Conservation (phyloP, 2,329 filamentous ascomycete species). For the Dryadomyces sulphureus region DNA sequence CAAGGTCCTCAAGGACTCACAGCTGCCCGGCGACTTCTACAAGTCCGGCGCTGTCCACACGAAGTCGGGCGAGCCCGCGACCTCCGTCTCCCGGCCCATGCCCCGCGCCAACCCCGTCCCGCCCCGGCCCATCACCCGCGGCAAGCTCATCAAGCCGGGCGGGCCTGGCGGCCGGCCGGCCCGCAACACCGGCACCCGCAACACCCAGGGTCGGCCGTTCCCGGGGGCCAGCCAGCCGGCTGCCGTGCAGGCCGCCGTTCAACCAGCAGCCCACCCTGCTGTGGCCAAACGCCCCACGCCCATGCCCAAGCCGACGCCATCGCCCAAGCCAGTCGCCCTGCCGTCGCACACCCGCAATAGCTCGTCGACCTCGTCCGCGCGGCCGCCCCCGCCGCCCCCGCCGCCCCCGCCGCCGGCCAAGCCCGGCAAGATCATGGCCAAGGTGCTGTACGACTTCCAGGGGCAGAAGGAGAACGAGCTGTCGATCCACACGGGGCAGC, state of each 20-base stretch:
- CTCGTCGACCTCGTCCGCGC: constrained; percentile 31
- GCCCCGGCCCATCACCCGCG: constrained; percentile 79
- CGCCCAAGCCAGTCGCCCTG: constrained; percentile 15
- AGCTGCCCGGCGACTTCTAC: constrained; percentile 66
- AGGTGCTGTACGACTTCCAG: constrained; percentile 83
- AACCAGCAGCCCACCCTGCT: background rate
- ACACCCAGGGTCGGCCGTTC: constrained; percentile 24
- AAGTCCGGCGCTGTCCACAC: constrained; percentile 91
- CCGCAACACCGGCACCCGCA: constrained; percentile 42
- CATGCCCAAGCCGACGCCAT: background rate
- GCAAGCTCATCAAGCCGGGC: constrained; percentile 81
- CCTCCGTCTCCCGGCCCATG: constrained; percentile 68
- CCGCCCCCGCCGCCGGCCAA: constrained; percentile 55
- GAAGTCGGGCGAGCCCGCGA: constrained; percentile 66
- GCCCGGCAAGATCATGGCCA: constrained; percentile 61
- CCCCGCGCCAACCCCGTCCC: constrained; percentile 78
- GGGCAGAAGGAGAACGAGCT: constrained; percentile 79
- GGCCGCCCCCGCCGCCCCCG: constrained; percentile 40
- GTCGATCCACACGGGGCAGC: constrained; percentile 61
- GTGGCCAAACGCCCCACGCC: too few species aligned
- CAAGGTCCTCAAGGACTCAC: constrained; percentile 81
- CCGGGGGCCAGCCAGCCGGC: constrained; percentile 5
- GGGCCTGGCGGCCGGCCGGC: constrained; percentile 72
- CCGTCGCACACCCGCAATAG: constrained; percentile 41
- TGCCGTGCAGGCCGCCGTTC: background rate